Percentiles rank a stretch among this genome's conserved stretches.
Conservation (phyloP, 78 protist genomes). For the slime mould (Dictyostelium discoideum) region DNA sequence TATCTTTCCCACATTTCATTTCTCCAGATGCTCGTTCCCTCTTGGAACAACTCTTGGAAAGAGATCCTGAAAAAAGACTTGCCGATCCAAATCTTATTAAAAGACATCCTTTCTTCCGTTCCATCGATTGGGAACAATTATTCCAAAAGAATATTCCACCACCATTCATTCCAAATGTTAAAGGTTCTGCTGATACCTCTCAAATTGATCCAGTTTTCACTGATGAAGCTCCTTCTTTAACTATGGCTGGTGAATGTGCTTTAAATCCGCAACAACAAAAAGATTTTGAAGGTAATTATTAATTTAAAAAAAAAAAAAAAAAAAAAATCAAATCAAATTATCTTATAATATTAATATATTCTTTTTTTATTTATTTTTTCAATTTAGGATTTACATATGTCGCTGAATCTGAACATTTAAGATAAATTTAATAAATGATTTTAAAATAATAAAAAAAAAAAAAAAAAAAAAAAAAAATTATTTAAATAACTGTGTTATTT, state of each 20-base stretch:
- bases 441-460: not conserved
- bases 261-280: conserved; percentile 69
- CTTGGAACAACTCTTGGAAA: conserved; percentile 85
- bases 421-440: not conserved
- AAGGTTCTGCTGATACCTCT: conserved; percentile 84
- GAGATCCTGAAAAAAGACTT: conserved; percentile 82
- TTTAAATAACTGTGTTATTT: not conserved
- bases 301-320: not conserved
- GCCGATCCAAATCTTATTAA: conserved; percentile 83
- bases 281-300: conserved; percentile 67
- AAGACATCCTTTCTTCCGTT: conserved; percentile 78
- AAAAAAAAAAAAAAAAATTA: not conserved
- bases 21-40: conserved; percentile 71
- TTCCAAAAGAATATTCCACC: conserved; percentile 84
- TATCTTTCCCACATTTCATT: conserved; percentile 81
- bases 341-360: not conserved
- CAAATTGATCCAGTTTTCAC: conserved; percentile 87
- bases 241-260: conserved; percentile 80
- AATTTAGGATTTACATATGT: conserved; percentile 67
- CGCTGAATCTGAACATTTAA: conserved; percentile 40
- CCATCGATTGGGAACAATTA: conserved; percentile 87
- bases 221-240: conserved; percentile 80
- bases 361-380: not conserved
- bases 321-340: too few species aligned
- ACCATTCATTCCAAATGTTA: conserved; percentile 87